phyloP scores from a whole-genome alignment of 805 yeast genomes.

The Yamadazyma scolyti region DNA sequence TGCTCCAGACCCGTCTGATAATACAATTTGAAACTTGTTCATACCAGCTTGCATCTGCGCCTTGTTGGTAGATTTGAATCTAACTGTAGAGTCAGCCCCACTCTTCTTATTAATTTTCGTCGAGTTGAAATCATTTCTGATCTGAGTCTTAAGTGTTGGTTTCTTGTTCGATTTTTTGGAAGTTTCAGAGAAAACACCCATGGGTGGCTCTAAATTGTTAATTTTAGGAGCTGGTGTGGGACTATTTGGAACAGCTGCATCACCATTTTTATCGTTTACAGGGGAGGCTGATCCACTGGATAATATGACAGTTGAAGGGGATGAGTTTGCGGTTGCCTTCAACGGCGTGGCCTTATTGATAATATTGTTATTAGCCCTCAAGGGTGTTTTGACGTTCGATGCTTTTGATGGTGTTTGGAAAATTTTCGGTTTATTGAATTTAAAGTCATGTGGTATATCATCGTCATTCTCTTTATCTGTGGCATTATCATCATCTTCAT shows the following conservation, averaged over 20 bases:
- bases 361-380: slow-evolving; percentile 1
- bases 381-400: slow-evolving; percentile 5
- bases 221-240: slow-evolving; percentile 34
- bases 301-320: slow-evolving; percentile 42
- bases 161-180: no score
- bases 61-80: slow-evolving; percentile 16
- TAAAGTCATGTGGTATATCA: not conserved
- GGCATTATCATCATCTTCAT: slow-evolving; percentile 14
- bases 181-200: slow-evolving; percentile 6
- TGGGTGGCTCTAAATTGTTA: no score
- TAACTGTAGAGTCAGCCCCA: no score
- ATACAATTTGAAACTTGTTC: slow-evolving; percentile 45
- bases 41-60: slow-evolving; percentile 36
- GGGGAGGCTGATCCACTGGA: slow-evolving; percentile 25
- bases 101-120: not conserved
- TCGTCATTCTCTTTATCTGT: slow-evolving; percentile 10
- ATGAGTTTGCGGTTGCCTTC: slow-evolving; percentile 27
- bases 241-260: slow-evolving; percentile 21
- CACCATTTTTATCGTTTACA: slow-evolving; percentile 1
- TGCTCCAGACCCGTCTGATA: slow-evolving; percentile 32
- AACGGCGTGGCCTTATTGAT: slow-evolving; percentile 29
- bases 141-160: no score
- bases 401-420: slow-evolving; percentile 34
- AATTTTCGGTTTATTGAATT: slow-evolving; percentile 5
- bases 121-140: no score